Evolutionary conservation across 73 alveolate species (phyloP).

Genomic region (Paramecium pentaurelia): DNA sequence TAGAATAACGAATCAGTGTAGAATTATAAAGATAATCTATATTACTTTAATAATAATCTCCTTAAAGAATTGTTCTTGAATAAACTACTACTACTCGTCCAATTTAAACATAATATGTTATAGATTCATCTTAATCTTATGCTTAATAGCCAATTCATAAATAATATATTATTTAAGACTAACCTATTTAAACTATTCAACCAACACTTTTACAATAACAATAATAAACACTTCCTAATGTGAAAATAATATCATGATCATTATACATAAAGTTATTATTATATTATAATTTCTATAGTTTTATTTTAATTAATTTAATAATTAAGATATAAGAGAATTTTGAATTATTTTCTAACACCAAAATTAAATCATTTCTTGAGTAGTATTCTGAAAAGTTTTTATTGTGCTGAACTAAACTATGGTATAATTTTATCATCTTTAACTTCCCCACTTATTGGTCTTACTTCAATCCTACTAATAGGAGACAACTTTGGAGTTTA

Average conservation of each 20-base stretch:
- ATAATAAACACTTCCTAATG: background rate
- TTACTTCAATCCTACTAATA: background rate
- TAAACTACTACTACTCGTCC: conserved; percentile 25
- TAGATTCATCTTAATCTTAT: background rate
- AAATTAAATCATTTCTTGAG: background rate
- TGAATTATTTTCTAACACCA: background rate
- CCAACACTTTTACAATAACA: background rate
- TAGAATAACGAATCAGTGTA: conserved; percentile 10
- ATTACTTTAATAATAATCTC: background rate
- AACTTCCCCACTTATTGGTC: background rate
- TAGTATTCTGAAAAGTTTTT: background rate
- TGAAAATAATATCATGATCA: background rate
- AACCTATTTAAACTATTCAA: background rate
- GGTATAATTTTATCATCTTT: background rate
- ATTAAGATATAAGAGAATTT: background rate
- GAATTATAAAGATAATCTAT: conserved; percentile 15
- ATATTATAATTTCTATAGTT: background rate
- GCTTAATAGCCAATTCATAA: background rate
- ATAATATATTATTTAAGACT: background rate
- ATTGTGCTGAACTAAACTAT: background rate
- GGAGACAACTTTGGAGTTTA: background rate
- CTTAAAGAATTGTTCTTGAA: conserved; percentile 23
- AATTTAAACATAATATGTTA: background rate
- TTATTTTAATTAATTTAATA: no score
- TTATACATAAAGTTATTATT: background rate